Percentiles rank a stretch among this genome's conserved stretches.
Evolutionary conservation across 768 basidiomycete genomes (phyloP).

Genomic region (Boletus insuetus): DNA sequence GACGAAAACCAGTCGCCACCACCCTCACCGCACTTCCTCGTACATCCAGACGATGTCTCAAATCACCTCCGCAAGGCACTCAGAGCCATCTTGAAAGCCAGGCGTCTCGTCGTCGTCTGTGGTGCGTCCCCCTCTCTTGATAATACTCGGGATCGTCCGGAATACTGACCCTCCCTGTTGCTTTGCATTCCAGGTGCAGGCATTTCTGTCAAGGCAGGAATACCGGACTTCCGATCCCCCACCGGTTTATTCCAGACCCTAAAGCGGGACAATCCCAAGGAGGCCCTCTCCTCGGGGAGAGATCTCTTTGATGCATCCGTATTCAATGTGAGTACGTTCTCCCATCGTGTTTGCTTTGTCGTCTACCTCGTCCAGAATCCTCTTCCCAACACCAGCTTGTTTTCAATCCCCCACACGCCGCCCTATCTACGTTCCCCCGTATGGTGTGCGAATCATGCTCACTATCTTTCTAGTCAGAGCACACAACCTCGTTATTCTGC

Average conservation of each 20-base stretch:
- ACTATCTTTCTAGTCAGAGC: slow-evolving; percentile 54
- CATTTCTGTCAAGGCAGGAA: slow-evolving; percentile 83
- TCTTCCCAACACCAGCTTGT: not conserved
- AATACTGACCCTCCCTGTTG: not conserved
- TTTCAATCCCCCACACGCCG: not conserved
- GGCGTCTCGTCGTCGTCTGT: slow-evolving; percentile 81
- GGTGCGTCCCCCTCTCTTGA: slow-evolving; percentile 48
- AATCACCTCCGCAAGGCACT: slow-evolving; percentile 53
- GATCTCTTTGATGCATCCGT: slow-evolving; percentile 91
- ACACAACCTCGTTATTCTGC: slow-evolving; percentile 74
- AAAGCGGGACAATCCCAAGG: slow-evolving; percentile 75
- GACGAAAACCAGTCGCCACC: slow-evolving; percentile 46
- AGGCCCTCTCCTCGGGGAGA: slow-evolving; percentile 69
- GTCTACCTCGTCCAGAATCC: not conserved
- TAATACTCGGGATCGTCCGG: slow-evolving; percentile 11
- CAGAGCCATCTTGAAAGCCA: slow-evolving; percentile 73
- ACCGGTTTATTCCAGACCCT: slow-evolving; percentile 77
- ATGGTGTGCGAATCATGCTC: slow-evolving; percentile 13
- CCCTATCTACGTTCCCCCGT: not conserved
- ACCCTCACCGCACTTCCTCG: slow-evolving; percentile 54
- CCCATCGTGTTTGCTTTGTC: slow-evolving; percentile 2
- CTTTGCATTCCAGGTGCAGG: slow-evolving; percentile 63
- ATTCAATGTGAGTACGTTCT: slow-evolving; percentile 60
- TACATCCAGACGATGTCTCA: slow-evolving; percentile 42
- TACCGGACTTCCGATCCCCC: slow-evolving; percentile 85